Conservation (phyloP, 2,329 filamentous ascomycete species). For the Pezicula neosporulosa region DNA sequence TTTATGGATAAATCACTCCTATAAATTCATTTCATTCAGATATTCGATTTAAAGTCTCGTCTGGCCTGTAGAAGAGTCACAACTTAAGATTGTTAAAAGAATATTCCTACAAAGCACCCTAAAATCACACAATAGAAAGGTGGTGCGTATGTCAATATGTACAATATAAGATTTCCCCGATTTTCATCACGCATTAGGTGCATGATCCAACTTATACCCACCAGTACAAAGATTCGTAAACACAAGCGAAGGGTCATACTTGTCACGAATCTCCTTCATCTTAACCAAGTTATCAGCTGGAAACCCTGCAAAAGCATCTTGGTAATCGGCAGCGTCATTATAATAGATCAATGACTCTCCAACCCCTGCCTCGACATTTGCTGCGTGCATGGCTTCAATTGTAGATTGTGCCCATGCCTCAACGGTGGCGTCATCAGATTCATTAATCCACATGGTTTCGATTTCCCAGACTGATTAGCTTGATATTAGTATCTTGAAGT, state of each 20-base stretch:
- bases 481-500: background rate
- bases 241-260: constrained; percentile 19
- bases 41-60: no score
- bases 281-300: constrained; percentile 27
- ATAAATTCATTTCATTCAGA: no score
- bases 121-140: no score
- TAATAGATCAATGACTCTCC: constrained; percentile 15
- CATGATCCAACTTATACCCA: background rate
- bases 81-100: no score
- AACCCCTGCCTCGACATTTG: constrained; percentile 25
- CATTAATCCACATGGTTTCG: constrained; percentile 19
- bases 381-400: constrained; percentile 18
- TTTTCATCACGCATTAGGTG: no score
- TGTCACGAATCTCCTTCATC: constrained; percentile 13
- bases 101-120: no score
- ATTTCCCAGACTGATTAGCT: background rate
- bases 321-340: constrained; percentile 31
- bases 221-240: constrained; percentile 5
- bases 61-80: no score
- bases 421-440: constrained; percentile 29
- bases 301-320: constrained; percentile 31
- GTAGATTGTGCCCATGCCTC: constrained; percentile 18
- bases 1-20: no score
- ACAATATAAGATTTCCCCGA: no score
- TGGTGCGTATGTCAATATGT: no score